These are phyloP conservation scores for Paracoccidioides brasiliensis DNA, from an alignment of 2,329 filamentous ascomycete genomes.

Conservation along the genomic window DNA sequence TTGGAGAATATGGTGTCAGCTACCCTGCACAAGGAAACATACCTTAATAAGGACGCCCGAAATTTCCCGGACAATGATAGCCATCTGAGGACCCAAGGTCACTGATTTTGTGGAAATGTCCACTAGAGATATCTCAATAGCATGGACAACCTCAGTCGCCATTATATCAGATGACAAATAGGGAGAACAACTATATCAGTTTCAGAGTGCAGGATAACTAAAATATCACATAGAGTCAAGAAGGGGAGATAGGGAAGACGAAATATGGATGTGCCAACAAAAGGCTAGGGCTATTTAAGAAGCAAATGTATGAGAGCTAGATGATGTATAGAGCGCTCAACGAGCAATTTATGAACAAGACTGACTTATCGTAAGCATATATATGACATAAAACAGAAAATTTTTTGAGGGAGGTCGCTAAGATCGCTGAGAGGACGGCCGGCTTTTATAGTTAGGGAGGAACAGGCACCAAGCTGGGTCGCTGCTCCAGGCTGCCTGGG, in stretches of 20 bases:
- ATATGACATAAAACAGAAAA: too few species aligned
- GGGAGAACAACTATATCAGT: neutral
- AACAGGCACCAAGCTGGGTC: neutral
- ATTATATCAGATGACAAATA: constrained; percentile 2
- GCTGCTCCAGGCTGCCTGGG: neutral
- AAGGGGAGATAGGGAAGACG: too few species aligned
- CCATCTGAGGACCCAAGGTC: constrained; percentile 48
- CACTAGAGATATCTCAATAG: constrained; percentile 35
- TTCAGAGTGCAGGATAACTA: neutral
- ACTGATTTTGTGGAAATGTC: constrained; percentile 49
- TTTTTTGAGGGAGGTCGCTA: too few species aligned
- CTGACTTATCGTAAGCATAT: too few species aligned
- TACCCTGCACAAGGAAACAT: constrained; percentile 5
- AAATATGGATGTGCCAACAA: too few species aligned
- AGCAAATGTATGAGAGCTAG: too few species aligned
- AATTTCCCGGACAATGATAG: constrained; percentile 49
- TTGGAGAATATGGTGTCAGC: neutral
- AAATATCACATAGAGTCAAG: too few species aligned
- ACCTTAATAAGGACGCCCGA: constrained; percentile 40
- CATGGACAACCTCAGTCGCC: constrained; percentile 9
- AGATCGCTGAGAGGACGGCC: too few species aligned
- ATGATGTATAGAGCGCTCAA: neutral
- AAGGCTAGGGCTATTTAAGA: too few species aligned
- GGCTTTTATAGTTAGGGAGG: neutral
- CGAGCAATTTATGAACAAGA: neutral